These are phyloP conservation scores for Citrus cavaleriei DNA, from an alignment of 345 rosid species.

Conservation along the genomic window DNA sequence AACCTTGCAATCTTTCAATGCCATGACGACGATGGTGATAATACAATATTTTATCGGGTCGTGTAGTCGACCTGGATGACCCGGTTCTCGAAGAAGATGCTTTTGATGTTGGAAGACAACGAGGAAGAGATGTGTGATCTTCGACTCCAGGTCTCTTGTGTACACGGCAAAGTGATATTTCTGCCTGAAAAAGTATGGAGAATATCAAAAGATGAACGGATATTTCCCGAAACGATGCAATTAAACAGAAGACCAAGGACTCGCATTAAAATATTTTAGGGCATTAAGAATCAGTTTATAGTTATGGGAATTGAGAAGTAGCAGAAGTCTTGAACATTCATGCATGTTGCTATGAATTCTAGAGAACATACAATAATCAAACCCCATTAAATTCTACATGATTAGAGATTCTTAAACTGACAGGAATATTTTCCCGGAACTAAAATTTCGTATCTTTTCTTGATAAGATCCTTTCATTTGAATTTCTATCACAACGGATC, in stretches of 20 bases:
- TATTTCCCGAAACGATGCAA: neutral
- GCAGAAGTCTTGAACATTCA: neutral
- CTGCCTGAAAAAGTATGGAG: conserved; percentile 39
- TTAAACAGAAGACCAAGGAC: neutral
- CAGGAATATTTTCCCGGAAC: neutral
- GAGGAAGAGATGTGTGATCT: conserved; percentile 89
- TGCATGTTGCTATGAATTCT: neutral
- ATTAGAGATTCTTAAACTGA: neutral
- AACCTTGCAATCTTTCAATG: conserved; percentile 23
- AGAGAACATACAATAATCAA: neutral
- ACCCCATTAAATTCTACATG: neutral
- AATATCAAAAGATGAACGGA: neutral
- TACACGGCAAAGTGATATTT: conserved; percentile 91
- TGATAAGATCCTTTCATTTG: neutral
- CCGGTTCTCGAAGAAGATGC: conserved; percentile 28
- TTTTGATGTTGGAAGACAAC: conserved; percentile 43
- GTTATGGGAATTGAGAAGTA: neutral
- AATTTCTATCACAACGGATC: too few relatives aligned
- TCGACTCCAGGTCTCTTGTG: conserved; percentile 95
- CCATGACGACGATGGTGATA: conserved; percentile 21
- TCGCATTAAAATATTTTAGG: too few relatives aligned
- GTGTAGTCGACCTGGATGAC: neutral
- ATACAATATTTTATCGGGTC: conserved; percentile 19
- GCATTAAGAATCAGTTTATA: neutral
- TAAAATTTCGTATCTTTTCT: neutral